Evolutionary conservation across 192 early-diverging fungal species (phyloP).

Genomic region (Paraglomus occultum): DNA sequence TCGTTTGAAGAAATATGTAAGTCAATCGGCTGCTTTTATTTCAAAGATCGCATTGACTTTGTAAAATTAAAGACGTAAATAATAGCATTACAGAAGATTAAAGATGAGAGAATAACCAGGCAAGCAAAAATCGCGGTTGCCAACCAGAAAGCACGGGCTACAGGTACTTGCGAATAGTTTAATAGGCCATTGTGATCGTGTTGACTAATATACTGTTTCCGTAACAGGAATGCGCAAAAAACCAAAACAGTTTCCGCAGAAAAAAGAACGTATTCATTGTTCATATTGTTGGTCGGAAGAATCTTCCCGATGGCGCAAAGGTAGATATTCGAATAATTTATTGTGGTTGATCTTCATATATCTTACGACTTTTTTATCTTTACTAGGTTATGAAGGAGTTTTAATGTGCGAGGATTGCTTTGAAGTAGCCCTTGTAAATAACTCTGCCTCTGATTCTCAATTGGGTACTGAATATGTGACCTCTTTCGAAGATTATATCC

Average conservation of each 20-base stretch:
- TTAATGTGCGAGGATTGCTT: slow-evolving; percentile 72
- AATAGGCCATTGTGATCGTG: neutral
- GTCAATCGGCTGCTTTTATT: slow-evolving; percentile 7
- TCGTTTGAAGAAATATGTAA: slow-evolving; percentile 57
- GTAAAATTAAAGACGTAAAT: neutral
- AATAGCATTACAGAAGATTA: slow-evolving; percentile 42
- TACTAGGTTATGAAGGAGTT: slow-evolving; percentile 64
- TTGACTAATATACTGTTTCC: neutral
- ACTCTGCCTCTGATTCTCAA: slow-evolving; percentile 28
- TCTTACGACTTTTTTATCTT: neutral
- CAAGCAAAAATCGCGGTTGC: slow-evolving; percentile 37
- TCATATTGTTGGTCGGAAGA: slow-evolving; percentile 63
- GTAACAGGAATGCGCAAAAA: slow-evolving; percentile 16
- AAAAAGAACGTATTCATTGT: slow-evolving; percentile 38
- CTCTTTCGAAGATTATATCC: slow-evolving; percentile 65
- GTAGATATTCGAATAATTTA: slow-evolving; percentile 29
- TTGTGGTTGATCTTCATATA: neutral
- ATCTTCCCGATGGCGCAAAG: slow-evolving; percentile 61
- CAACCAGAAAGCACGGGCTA: slow-evolving; percentile 36
- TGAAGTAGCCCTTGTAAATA: slow-evolving; percentile 48
- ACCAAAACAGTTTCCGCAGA: slow-evolving; percentile 6
- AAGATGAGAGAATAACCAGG: slow-evolving; percentile 44
- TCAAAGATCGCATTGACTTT: neutral
- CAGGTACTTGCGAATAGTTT: slow-evolving; percentile 29
- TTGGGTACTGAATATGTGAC: slow-evolving; percentile 49